Conservation (phyloP, 1,284 basidiomycete genomes). For the Sanguinoderma infundibulare region DNA sequence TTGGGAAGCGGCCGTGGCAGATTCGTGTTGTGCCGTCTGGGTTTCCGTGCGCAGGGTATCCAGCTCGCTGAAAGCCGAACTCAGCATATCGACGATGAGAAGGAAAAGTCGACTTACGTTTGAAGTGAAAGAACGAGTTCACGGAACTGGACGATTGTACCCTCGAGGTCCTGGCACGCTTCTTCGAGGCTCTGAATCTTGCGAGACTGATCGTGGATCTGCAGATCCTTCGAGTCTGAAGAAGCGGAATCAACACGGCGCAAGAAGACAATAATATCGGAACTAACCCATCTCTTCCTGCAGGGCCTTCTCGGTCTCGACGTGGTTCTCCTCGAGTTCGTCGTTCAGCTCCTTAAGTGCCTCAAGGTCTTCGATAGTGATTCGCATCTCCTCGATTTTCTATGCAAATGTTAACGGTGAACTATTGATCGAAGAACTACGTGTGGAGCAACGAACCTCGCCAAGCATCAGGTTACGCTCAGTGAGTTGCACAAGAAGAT, state of each 20-base stretch:
- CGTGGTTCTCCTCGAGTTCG: constrained; percentile 96
- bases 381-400: constrained; percentile 97
- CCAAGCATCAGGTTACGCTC: constrained; percentile 92
- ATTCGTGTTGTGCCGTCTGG: constrained; percentile 82
- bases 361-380: constrained; percentile 95
- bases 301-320: constrained; percentile 92
- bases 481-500: constrained; percentile 94
- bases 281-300: constrained; percentile 86
- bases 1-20: constrained; percentile 75
- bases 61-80: constrained; percentile 65
- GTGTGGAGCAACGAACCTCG: constrained; percentile 60
- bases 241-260: background rate
- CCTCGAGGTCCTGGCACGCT: constrained; percentile 82
- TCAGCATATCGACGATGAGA: background rate
- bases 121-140: constrained; percentile 88
- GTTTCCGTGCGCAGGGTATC: constrained; percentile 83
- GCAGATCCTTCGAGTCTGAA: constrained; percentile 72
- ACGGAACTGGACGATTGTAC: constrained; percentile 88
- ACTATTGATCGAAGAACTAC: background rate
- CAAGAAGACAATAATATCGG: background rate
- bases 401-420: constrained; percentile 33
- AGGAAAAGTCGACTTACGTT: constrained; percentile 49
- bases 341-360: constrained; percentile 95
- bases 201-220: constrained; percentile 69
- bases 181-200: constrained; percentile 78